Base-by-base conservation (phyloP, 768 basidiomycete species). In the Tubosaeta sp. region DNA sequence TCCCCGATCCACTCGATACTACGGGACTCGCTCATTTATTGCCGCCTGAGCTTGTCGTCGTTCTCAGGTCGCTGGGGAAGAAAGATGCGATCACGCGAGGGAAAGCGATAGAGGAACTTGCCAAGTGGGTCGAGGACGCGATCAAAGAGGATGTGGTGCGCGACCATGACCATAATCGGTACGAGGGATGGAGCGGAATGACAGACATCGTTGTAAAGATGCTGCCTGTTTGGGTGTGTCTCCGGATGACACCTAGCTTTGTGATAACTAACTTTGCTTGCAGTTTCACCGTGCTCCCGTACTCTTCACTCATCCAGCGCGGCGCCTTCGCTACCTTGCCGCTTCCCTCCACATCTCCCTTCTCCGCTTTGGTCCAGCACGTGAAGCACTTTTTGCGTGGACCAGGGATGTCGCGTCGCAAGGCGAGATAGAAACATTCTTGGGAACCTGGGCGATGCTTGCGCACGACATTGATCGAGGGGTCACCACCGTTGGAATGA, bases 191-290 rank as follows among this genome's bases (percentile, higher is more conserved):
- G 6, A 47, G 45, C 17, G 64, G 46, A 61, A 74, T 58, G 51
- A 22, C 45, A 19, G 55, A 37, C 12, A 63, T 70, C 16, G 58
- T 79, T 58, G 75, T 80, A 22, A 75, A 83, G 50, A 87, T 85
- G 75, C 60, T 95, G 31, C 92, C 92, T 4, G 92, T 95, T 51
- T 98, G 95, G 95, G 94, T 95, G 65, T 61, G 91, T 59, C 32
- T 46, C 41, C 4, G 31, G 7, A 38, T 48, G 43, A 12, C 27
- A 22, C 45, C 49, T 37, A 38, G 48, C 54, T 17, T 51, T 33
- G 45, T 16, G 22, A 37, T 43, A 35, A 32, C 43, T 59, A 39
- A 64, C 19, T 22, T 45, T 29, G 11, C 34, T 43, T 49, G 42
- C 53, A 95, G 94, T 72, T 92, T 32, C 90, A 97, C 68, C 92